Evolutionary conservation across 495 filamentous ascomycete genomes (phyloP), one percentile per base, ranked within the genome.

Genomic region (Jackrogersella multiformis): DNA sequence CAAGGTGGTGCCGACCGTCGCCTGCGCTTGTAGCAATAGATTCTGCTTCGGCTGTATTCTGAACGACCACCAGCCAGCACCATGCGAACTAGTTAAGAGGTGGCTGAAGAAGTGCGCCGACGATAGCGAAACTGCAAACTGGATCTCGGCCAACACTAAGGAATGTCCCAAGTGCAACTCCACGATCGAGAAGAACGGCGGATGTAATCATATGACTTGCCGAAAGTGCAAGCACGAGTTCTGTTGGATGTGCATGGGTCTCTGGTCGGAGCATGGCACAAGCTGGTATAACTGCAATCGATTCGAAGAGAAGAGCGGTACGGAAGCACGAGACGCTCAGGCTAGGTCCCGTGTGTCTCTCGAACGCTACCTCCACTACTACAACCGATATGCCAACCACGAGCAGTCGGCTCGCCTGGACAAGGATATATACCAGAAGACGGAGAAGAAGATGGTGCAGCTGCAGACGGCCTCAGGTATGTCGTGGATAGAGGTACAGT

Each of bases 241-340:
- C 73, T 99, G 95, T 81, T 99, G 95, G 95, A 97, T 99, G 88
- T 99, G 95, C 76, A 99, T 99, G 95, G 95, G 95, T 0, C 81
- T 96, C 7, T 99, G 95, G 95, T 93, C 92, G 1, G 95, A 99
- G 76, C 95, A 99, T 73, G 95, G 95, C 58, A 98, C 95, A n/a
- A 97, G 93, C 79, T 99, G 95, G 95, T 99, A 99, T 79, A 99
- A 97, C 76, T 99, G 95, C 85, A 99, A 96, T 72, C 84, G 95
- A 5, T 99, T 90, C 73, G 95, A 98, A 74, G 95, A 98, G 78
- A 97, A 92, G 80, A 96, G 92, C 53, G 95, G 96, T 0, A 83
- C 84, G 0, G 95, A 97, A 38, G 95, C 94, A 4, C 85, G 96
- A 13, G 91, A 94, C 70, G 92, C 90, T 2, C 96, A 98, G 75